Evolutionary conservation across 2,329 filamentous ascomycete species (phyloP), one percentile per base, ranked within the genome.

Genomic region (Ophiobolus disseminans): DNA sequence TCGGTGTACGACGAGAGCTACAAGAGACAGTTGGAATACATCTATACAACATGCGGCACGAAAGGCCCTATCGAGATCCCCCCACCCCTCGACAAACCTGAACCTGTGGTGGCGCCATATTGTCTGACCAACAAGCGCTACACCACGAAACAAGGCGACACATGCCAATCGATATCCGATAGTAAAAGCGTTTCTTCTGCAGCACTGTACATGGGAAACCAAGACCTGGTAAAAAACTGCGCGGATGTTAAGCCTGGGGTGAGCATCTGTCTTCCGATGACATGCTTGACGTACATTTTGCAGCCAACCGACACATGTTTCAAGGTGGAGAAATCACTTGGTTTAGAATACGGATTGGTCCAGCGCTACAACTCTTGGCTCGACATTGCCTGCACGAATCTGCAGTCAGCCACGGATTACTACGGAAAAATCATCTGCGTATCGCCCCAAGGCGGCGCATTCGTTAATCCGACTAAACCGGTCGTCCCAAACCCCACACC

Each of bases 361-460:
- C 47, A 38, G 16, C n/a, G 13, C 14, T 50, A 19, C 21, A 50
- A 50, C 37, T 50, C 47, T 3, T 50, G 47, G 47, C 19, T 50
- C n/a, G n/a, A 35, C 26, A 6, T 20, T 0, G 47, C 22, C 9
- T 50, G 47, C 23, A 45, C 41, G 2, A 50, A 50, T 28, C 31
- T 50, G 9, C 40, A 50, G 5, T 7, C 34, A 7, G 40, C 47
- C 2, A 50, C 47, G 2, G 41, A 40, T 22, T 50, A 40, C 36
- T 50, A 50, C 26, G 47, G 47, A 25, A 50, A 50, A 31, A 5
- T 19, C 14, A 50, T 50, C 13, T 50, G 47, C 21, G 47, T 45
- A 11, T 45, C 40, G 28, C 47, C 47, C 16, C 47, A 50, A 42
- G 47, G 47, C 20, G 47, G 47, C 25, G 22, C 13, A 16, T 50